Conservation (phyloP, 495 filamentous ascomycete genomes). For the Pseudoneurospora amorphoporcata region DNA sequence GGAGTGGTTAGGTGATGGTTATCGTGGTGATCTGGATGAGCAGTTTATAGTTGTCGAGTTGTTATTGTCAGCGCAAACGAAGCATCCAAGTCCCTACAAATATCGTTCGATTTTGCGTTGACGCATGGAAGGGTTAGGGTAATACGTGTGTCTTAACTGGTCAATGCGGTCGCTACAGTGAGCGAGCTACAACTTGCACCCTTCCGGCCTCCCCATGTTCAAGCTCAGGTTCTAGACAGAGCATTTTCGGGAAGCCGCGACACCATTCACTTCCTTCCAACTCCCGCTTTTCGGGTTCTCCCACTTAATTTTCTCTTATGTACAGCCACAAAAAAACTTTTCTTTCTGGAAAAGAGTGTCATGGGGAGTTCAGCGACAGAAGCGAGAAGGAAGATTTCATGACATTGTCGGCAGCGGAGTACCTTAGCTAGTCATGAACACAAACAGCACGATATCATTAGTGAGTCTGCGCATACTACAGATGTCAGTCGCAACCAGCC, state of each 20-base stretch:
- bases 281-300: not conserved
- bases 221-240: not conserved
- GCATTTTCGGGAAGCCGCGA: not conserved
- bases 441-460: not conserved
- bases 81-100: slow-evolving; percentile 41
- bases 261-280: not conserved
- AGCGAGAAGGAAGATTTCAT: not conserved
- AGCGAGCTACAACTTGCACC: not conserved
- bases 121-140: not conserved
- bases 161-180: not conserved
- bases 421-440: not conserved
- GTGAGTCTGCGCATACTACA: not conserved
- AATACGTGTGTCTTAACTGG: slow-evolving; percentile 10
- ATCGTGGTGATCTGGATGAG: slow-evolving; percentile 22
- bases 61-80: not conserved
- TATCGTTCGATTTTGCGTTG: slow-evolving; percentile 22
- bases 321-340: not conserved
- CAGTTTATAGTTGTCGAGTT: not conserved
- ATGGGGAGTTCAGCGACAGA: not conserved
- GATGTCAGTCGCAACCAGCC: not conserved
- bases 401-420: not conserved
- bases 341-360: not conserved
- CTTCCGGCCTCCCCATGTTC: not conserved
- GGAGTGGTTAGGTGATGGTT: slow-evolving; percentile 48
- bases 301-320: not conserved